Conservation (phyloP, 805 yeast species). For the Spathaspora arborariae region DNA sequence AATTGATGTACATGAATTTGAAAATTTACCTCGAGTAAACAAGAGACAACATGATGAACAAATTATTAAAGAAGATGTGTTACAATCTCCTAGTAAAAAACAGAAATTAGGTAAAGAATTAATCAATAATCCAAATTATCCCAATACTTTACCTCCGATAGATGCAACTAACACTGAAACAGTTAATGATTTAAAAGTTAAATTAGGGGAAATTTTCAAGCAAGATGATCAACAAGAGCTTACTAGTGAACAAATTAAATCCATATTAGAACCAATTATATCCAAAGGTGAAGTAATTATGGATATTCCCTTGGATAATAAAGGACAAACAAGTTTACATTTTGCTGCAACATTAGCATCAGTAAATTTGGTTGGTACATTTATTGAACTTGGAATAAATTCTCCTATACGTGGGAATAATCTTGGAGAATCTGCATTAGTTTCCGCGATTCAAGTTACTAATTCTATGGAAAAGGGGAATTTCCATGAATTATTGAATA, state of each 20-base stretch:
- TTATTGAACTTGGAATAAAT: constrained; percentile 31
- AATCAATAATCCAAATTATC: constrained; percentile 27
- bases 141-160: constrained; percentile 32
- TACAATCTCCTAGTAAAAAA: constrained; percentile 29
- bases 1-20: constrained; percentile 44
- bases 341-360: constrained; percentile 42
- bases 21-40: constrained; percentile 27
- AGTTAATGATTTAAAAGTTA: constrained; percentile 28
- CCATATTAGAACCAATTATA: constrained; percentile 20
- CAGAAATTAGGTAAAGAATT: constrained; percentile 15
- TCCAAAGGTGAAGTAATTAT: constrained; percentile 7
- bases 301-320: constrained; percentile 37
- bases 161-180: constrained; percentile 23
- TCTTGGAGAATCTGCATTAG: constrained; percentile 39
- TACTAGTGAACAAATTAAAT: constrained; percentile 19
- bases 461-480: constrained; percentile 77
- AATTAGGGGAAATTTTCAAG: constrained; percentile 35
- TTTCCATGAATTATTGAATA: constrained; percentile 64
- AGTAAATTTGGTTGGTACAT: constrained; percentile 28
- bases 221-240: constrained; percentile 20
- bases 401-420: constrained; percentile 38
- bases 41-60: constrained; percentile 14
- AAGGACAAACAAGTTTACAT: constrained; percentile 41
- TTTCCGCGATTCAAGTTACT: constrained; percentile 80
- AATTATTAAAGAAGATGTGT: constrained; percentile 11